Conservation (phyloP, 208 protist genomes). For the Crithidia bombi region DNA sequence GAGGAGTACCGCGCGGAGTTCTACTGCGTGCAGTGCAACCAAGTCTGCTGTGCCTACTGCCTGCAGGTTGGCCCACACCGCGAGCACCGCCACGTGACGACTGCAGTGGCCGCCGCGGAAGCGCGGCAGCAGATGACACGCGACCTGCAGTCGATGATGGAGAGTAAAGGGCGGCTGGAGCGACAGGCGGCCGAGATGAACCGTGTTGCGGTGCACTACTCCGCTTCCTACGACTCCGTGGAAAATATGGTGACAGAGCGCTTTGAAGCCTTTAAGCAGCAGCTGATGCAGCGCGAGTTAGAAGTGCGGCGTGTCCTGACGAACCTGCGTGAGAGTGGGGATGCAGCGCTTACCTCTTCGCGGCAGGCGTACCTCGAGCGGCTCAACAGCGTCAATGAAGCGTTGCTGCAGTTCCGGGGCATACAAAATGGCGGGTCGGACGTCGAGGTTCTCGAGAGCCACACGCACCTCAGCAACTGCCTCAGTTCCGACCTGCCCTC, state of each 20-base stretch:
- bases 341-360: conserved; percentile 50
- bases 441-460: conserved; percentile 67
- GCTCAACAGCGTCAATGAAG: conserved; percentile 64
- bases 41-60: conserved; percentile 90
- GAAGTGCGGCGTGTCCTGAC: conserved; percentile 61
- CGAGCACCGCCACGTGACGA: conserved; percentile 57
- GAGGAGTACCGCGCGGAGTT: conserved; percentile 87
- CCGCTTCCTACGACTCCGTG: conserved; percentile 68
- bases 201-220: conserved; percentile 59
- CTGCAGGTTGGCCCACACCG: conserved; percentile 78
- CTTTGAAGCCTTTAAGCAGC: conserved; percentile 70
- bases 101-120: conserved; percentile 55
- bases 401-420: conserved; percentile 46
- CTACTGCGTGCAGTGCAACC: conserved; percentile 71
- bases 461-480: conserved; percentile 39
- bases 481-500: conserved; percentile 44
- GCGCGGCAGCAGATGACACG: conserved; percentile 61
- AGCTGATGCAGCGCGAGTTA: conserved; percentile 73
- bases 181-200: conserved; percentile 72
- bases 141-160: conserved; percentile 50
- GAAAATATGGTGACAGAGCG: conserved; percentile 74
- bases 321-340: conserved; percentile 63
- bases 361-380: conserved; percentile 53
- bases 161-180: conserved; percentile 57
- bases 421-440: conserved; percentile 67